phyloP scores from a whole-genome alignment of 2,329 filamentous ascomycete species.

The Trichoderma guizhouense region DNA sequence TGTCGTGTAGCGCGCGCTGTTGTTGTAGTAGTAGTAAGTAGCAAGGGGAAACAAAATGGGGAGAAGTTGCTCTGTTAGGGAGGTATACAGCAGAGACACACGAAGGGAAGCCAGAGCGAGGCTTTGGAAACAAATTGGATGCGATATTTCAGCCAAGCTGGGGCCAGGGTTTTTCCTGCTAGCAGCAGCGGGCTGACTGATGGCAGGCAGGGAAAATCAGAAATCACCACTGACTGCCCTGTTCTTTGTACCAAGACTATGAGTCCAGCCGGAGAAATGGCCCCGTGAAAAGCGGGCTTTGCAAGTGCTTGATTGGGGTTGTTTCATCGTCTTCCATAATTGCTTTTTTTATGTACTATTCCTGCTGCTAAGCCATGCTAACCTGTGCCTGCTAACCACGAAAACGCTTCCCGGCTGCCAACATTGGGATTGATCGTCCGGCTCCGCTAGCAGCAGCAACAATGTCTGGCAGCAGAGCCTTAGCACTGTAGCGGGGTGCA shows the following conservation, averaged over 20 bases:
- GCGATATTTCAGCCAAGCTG: conserved; percentile 6
- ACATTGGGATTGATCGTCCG: background rate
- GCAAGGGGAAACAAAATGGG: background rate
- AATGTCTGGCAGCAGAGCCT: background rate
- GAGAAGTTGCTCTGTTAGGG: background rate
- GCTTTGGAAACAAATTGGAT: background rate
- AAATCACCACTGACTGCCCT: background rate
- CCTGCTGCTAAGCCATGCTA: background rate
- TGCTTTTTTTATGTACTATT: background rate
- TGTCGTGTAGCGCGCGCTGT: background rate
- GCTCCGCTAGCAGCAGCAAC: conserved; percentile 4
- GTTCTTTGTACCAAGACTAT: background rate
- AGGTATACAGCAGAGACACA: background rate
- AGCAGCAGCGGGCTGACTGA: background rate
- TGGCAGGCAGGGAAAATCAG: background rate
- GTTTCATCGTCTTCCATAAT: background rate
- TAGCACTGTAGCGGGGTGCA: background rate
- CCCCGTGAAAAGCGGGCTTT: conserved; percentile 25
- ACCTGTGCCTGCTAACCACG: background rate
- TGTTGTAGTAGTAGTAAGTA: background rate
- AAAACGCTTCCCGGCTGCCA: background rate
- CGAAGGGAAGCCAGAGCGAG: background rate
- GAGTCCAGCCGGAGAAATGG: conserved; percentile 21
- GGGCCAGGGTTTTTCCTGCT: background rate
- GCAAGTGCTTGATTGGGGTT: conserved; percentile 16